A percentile compares a stretch with the other conserved stretches of the same genome.
These are phyloP conservation scores for Kodamaea jinghongensis DNA, from an alignment of 805 yeast species.

Conservation along the genomic window DNA sequence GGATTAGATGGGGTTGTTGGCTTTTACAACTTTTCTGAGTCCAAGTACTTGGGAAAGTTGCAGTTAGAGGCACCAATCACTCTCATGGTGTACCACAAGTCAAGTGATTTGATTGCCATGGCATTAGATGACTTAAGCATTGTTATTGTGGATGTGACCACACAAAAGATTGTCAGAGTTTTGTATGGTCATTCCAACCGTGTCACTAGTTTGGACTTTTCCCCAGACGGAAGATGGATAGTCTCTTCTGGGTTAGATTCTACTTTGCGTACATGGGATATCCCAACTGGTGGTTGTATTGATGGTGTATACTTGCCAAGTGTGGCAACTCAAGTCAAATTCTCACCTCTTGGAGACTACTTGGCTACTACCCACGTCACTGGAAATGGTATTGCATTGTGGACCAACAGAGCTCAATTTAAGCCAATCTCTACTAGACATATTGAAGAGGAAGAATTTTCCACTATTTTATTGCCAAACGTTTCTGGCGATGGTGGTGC, in stretches of 20 bases:
- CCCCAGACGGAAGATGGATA: slow-evolving; percentile 95
- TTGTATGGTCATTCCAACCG: slow-evolving; percentile 88
- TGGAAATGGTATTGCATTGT: slow-evolving; percentile 84
- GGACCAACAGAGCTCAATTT: slow-evolving; percentile 92
- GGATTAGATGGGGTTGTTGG: slow-evolving; percentile 90
- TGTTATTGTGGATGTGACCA: slow-evolving; percentile 75
- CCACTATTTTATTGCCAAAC: slow-evolving; percentile 63
- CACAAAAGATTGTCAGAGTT: slow-evolving; percentile 81
- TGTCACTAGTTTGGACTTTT: slow-evolving; percentile 82
- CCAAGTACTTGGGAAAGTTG: slow-evolving; percentile 63
- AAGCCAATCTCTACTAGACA: slow-evolving; percentile 70
- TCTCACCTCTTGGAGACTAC: slow-evolving; percentile 86
- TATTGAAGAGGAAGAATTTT: slow-evolving; percentile 72
- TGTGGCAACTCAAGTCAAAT: slow-evolving; percentile 76
- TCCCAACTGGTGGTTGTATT: slow-evolving; percentile 95
- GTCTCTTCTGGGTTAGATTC: slow-evolving; percentile 80
- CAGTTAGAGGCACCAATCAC: slow-evolving; percentile 77
- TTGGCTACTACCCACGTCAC: slow-evolving; percentile 90
- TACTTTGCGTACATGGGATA: slow-evolving; percentile 93
- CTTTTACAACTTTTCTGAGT: slow-evolving; percentile 78
- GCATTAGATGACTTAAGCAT: slow-evolving; percentile 85
- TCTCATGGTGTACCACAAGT: slow-evolving; percentile 68
- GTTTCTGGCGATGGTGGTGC: slow-evolving; percentile 76
- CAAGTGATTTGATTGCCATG: slow-evolving; percentile 81
- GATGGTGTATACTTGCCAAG: slow-evolving; percentile 79